phyloP scores from a whole-genome alignment of 1,284 basidiomycete species.

The Melampsora larici-populina region DNA sequence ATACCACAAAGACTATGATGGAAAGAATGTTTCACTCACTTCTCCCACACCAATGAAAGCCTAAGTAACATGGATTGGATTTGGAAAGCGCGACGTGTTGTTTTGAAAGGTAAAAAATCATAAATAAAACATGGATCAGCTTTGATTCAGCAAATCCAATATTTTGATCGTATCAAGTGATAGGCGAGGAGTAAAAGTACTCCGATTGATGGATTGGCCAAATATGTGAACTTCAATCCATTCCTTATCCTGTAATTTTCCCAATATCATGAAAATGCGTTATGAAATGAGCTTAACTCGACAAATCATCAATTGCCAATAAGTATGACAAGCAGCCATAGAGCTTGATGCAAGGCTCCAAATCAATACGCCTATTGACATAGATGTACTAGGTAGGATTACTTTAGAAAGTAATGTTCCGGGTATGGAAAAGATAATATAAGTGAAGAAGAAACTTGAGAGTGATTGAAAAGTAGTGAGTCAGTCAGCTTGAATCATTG shows the following conservation, averaged over 20 bases:
- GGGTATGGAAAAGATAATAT: constrained; percentile 17
- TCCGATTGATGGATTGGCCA: no score
- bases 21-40: constrained; percentile 2
- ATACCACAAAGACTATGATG: background rate
- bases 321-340: constrained; percentile 17
- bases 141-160: no score
- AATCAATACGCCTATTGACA: constrained; percentile 13
- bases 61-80: background rate
- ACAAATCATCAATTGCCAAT: constrained; percentile 17
- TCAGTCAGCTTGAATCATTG: background rate
- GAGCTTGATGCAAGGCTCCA: constrained; percentile 16
- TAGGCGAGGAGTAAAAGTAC: no score
- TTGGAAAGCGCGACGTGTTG: background rate
- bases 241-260: no score
- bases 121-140: no score
- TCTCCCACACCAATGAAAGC: constrained; percentile 30
- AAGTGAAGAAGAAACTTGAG: constrained; percentile 23
- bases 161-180: no score
- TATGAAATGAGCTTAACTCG: constrained; percentile 15
- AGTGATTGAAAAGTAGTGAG: background rate
- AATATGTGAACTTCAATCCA: no score
- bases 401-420: constrained; percentile 16
- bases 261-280: no score
- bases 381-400: constrained; percentile 3
- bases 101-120: no score